Conservation (phyloP, 768 basidiomycete species). For the Mrakia blollopis region DNA sequence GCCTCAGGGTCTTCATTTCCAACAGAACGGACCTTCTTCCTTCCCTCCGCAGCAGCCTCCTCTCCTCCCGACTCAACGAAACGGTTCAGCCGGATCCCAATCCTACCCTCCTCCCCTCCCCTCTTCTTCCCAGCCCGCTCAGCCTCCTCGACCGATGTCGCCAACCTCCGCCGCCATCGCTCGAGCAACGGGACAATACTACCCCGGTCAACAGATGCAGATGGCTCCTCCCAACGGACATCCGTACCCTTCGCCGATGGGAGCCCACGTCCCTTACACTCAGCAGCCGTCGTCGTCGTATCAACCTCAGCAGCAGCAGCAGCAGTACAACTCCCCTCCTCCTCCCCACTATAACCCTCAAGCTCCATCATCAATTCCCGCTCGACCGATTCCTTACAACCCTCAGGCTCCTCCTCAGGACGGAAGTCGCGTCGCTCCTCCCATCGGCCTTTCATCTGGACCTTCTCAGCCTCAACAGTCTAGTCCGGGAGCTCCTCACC, state of each 20-base stretch:
- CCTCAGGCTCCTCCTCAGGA: no score
- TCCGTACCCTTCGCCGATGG: not conserved
- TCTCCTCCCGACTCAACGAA: not conserved
- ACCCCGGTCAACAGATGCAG: not conserved
- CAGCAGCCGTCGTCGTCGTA: not conserved
- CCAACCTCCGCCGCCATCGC: slow-evolving; percentile 31
- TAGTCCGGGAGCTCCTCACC: no score
- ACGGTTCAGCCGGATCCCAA: not conserved
- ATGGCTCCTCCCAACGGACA: not conserved
- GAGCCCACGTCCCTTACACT: not conserved
- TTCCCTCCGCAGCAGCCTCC: not conserved
- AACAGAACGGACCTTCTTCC: not conserved
- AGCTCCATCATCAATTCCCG: not conserved
- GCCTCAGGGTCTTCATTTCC: not conserved
- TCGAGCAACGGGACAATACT: slow-evolving; percentile 27
- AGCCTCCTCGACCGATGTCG: slow-evolving; percentile 20
- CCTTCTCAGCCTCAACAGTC: not conserved
- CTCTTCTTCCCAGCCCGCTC: not conserved
- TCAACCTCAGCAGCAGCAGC: not conserved
- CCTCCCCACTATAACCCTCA: slow-evolving; percentile 2
- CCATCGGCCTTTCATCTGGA: not conserved
- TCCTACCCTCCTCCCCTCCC: not conserved
- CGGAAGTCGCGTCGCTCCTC: not conserved
- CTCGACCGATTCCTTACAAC: not conserved
- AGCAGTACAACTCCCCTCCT: not conserved